These are phyloP conservation scores for Exophiala viscosa DNA, from an alignment of 2,329 filamentous ascomycete genomes.

Conservation along the genomic window DNA sequence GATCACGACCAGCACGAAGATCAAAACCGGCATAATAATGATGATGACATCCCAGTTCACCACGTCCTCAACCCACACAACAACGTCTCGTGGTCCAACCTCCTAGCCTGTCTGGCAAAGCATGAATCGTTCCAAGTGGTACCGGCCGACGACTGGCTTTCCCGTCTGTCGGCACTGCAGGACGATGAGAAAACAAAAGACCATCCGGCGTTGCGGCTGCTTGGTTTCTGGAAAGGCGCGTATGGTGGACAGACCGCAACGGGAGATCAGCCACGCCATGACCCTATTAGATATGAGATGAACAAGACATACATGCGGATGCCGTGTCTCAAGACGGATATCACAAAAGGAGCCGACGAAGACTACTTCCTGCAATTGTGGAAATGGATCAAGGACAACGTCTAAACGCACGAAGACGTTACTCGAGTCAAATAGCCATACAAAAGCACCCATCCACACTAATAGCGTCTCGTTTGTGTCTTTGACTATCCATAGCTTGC, in stretches of 20 bases:
- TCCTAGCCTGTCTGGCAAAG: conserved; percentile 5
- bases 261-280: neutral
- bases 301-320: conserved; percentile 5
- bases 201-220: conserved; percentile 46
- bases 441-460: neutral
- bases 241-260: conserved; percentile 30
- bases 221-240: conserved; percentile 49
- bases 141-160: conserved; percentile 40
- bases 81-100: conserved; percentile 6
- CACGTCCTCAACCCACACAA: conserved; percentile 49
- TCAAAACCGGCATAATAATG: neutral
- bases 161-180: conserved; percentile 36
- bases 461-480: too few relatives aligned
- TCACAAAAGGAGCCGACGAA: conserved; percentile 5
- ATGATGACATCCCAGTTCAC: conserved; percentile 34
- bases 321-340: conserved; percentile 2
- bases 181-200: conserved; percentile 26
- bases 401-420: neutral
- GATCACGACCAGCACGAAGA: neutral
- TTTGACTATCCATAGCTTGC: conserved; percentile 1
- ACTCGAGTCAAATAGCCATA: neutral
- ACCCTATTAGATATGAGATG: conserved; percentile 8
- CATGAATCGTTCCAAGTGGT: conserved; percentile 37
- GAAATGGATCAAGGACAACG: conserved; percentile 21
- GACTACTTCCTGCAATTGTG: conserved; percentile 21